Percentiles rank a stretch among this genome's conserved stretches.
Conservation (phyloP, 495 filamentous ascomycete genomes). For the Tuber brumale region DNA sequence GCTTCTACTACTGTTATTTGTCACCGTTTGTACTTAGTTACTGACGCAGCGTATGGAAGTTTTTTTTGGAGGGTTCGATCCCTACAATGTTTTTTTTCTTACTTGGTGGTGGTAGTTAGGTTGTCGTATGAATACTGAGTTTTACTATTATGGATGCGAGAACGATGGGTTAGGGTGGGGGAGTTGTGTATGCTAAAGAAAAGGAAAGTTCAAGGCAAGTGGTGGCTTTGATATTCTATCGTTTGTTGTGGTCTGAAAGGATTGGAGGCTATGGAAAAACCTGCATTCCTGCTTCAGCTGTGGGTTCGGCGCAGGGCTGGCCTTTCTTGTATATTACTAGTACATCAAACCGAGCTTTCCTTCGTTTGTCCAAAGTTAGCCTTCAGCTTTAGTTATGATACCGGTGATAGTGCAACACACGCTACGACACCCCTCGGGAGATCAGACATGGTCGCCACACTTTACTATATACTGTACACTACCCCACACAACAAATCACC, state of each 20-base stretch:
- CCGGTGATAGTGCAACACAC: not conserved
- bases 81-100: not conserved
- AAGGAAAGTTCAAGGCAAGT: not conserved
- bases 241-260: not conserved
- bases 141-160: not conserved
- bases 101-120: not conserved
- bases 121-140: conserved; percentile 1
- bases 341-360: not conserved
- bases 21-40: not conserved
- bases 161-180: not conserved
- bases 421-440: not conserved
- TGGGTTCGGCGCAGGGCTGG: not conserved
- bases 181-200: conserved; percentile 1
- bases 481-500: not conserved
- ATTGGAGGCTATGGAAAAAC: not conserved
- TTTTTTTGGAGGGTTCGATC: not conserved
- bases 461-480: not conserved
- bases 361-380: not conserved
- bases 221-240: not conserved
- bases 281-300: not conserved
- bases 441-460: not conserved
- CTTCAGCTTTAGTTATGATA: not conserved
- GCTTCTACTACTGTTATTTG: not conserved
- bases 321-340: not conserved
- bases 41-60: not conserved